A percentile compares a stretch with the other conserved stretches of the same genome.
Conservation (phyloP, 768 basidiomycete genomes). For the Boletus vermiculosoides region DNA sequence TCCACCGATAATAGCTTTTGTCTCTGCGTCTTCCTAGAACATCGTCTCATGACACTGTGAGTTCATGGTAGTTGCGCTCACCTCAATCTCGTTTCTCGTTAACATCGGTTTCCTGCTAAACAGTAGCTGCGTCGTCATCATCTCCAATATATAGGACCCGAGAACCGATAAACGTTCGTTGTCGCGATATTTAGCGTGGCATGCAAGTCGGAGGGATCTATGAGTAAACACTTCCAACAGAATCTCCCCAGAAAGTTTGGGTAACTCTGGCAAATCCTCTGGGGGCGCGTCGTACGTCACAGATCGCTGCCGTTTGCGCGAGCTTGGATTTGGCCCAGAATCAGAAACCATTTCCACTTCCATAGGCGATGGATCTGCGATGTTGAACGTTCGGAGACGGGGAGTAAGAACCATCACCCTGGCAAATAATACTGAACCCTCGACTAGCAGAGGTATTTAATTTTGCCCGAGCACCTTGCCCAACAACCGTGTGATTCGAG, state of each 20-base stretch:
- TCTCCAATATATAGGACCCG: conserved; percentile 47
- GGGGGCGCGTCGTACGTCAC: conserved; percentile 28
- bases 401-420: conserved; percentile 36
- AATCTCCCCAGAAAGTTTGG: conserved; percentile 50
- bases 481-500: conserved; percentile 15
- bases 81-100: conserved; percentile 48
- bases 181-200: conserved; percentile 46
- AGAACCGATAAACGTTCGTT: conserved; percentile 56
- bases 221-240: conserved; percentile 72
- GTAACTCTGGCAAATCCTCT: conserved; percentile 43
- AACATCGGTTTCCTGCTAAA: conserved; percentile 53
- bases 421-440: conserved; percentile 12
- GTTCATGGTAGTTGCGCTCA: conserved; percentile 34
- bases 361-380: conserved; percentile 33
- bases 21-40: conserved; percentile 26
- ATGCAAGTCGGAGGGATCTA: conserved; percentile 51
- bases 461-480: conserved; percentile 18
- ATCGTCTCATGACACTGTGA: conserved; percentile 23
- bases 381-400: conserved; percentile 36
- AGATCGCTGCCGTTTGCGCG: conserved; percentile 41
- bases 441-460: conserved; percentile 17
- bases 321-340: conserved; percentile 22
- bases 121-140: conserved; percentile 45
- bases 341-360: conserved; percentile 30
- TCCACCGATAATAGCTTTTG: conserved; percentile 30